Base-by-base conservation (phyloP, 306 rosid genomes). In the Lotus japonicus region DNA sequence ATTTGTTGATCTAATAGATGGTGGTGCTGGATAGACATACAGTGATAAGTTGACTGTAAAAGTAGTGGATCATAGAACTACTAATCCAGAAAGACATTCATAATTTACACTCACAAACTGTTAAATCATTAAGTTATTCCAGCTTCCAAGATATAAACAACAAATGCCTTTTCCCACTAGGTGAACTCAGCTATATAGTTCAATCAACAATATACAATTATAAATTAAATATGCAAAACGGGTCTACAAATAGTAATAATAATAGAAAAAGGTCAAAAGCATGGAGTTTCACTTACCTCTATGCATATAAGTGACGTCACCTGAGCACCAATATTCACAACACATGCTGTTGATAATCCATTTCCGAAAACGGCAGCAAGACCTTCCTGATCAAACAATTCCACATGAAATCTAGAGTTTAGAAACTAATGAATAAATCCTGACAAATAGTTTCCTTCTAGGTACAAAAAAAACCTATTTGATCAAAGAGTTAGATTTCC, bases 341-440 rank as follows among this genome's bases (percentile, higher is more conserved):
- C 87, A 79, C 99, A 94, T 23, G 97, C 94, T 11, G 97, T 90
- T 71, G 97, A 94, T 72, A 90, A 78, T 68, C 99, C 99, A 81
- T 87, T 94, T 72, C 99, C 99, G 33, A 94, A 94, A 75, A 91
- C 85, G 48, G 97, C 96, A 65, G 99, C 99, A 66, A 90, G 84
- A 73, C 97, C 97, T 82, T 94, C 97, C 98, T 94, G 87, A 46
- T 63, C 87, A 87, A 58, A 56, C 71, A 77, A 72, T 61, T 60
- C 66, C 74, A 55, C 7, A 68, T 39, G 80, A 71, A 44, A 55
- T 19, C 68, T 56, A 31, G 36, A 31, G 36, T 31, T 68, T 68
- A 79, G 76, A 61, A 45, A 43, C 39, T 54, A 54, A 16, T 38
- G 66, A 67, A 42, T 54, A 77, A 56, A 74, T 49, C 48, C 70